These are phyloP conservation scores for Linum trigynum DNA, from an alignment of 345 rosid species.

Conservation along the genomic window DNA sequence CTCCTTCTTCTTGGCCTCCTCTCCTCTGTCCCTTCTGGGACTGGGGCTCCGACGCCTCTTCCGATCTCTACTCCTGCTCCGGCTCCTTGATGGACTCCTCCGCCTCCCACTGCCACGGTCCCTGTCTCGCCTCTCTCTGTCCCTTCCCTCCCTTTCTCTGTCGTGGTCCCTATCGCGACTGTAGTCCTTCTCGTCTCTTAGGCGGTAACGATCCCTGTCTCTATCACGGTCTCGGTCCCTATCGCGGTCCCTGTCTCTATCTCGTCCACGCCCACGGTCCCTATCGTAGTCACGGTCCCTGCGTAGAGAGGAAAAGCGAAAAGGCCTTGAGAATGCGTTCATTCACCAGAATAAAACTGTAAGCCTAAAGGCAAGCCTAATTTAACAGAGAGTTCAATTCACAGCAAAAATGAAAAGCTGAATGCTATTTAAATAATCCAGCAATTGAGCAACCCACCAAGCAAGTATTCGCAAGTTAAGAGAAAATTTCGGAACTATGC, in stretches of 20 bases:
- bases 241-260: constrained; percentile 31
- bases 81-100: constrained; percentile 58
- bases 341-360: no score
- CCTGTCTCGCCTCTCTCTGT: constrained; percentile 63
- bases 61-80: constrained; percentile 60
- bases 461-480: no score
- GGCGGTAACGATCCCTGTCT: constrained; percentile 56
- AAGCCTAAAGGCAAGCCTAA: no score
- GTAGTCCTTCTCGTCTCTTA: constrained; percentile 60
- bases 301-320: constrained; percentile 8
- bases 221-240: constrained; percentile 51
- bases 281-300: constrained; percentile 55
- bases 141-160: constrained; percentile 68
- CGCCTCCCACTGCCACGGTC: constrained; percentile 58
- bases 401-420: no score
- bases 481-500: neutral
- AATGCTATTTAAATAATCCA: no score
- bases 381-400: no score
- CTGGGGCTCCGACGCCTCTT: constrained; percentile 57
- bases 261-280: constrained; percentile 20
- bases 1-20: constrained; percentile 63
- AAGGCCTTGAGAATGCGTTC: neutral
- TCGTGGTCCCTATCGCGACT: constrained; percentile 70
- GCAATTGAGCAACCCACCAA: neutral
- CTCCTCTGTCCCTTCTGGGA: constrained; percentile 40